These are phyloP conservation scores for Dalechampia spathulata DNA, from an alignment of 441 rosid genomes.

Conservation along the genomic window DNA sequence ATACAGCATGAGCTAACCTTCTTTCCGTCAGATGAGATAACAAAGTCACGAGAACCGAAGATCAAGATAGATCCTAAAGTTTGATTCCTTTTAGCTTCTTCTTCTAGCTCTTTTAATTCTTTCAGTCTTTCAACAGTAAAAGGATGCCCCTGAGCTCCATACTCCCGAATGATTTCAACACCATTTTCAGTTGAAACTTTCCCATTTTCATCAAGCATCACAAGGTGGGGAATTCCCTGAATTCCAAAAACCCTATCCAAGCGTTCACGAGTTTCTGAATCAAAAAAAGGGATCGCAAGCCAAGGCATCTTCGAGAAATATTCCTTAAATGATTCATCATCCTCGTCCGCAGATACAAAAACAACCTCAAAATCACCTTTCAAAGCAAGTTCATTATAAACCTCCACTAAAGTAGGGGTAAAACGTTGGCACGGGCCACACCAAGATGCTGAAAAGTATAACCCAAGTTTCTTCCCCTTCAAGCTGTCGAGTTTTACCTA, in stretches of 20 bases:
- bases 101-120: constrained; percentile 52
- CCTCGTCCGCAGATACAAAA: constrained; percentile 47
- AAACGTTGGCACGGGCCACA: constrained; percentile 58
- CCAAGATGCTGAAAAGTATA: constrained; percentile 79
- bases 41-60: constrained; percentile 41
- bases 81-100: constrained; percentile 48
- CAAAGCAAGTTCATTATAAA: constrained; percentile 38
- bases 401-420: constrained; percentile 52
- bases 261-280: constrained; percentile 36
- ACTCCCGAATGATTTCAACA: constrained; percentile 39
- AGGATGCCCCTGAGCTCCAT: constrained; percentile 57
- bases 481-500: constrained; percentile 56
- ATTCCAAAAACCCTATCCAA: constrained; percentile 43
- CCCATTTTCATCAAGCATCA: constrained; percentile 51
- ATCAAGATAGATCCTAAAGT: constrained; percentile 44
- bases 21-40: constrained; percentile 38
- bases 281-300: constrained; percentile 68
- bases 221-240: constrained; percentile 60
- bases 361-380: constrained; percentile 52
- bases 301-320: constrained; percentile 77
- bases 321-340: constrained; percentile 38
- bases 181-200: constrained; percentile 36
- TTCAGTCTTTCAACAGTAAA: constrained; percentile 47
- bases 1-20: constrained; percentile 32
- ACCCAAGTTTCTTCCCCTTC: constrained; percentile 58